Percentiles rank a stretch among this genome's conserved stretches.
phyloP scores from a whole-genome alignment of 2,329 filamentous ascomycete genomes.

The Fonsecaea pugnacius region DNA sequence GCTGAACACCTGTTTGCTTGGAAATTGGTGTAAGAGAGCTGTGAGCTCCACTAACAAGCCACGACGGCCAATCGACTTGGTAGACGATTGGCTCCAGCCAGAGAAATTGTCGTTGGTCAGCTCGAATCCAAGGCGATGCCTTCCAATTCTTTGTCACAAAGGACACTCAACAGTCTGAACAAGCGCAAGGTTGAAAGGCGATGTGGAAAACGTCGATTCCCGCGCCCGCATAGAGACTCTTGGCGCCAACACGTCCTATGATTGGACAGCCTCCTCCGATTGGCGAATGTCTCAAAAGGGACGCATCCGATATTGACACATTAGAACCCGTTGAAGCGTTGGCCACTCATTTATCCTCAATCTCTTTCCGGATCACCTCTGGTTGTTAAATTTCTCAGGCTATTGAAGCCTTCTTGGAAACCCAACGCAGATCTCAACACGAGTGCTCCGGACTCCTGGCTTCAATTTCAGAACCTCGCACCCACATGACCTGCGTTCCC shows the following conservation, averaged over 20 bases:
- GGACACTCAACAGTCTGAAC: not conserved
- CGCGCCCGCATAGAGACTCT: not conserved
- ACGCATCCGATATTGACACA: constrained; percentile 18
- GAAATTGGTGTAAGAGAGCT: not conserved
- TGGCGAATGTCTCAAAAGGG: constrained; percentile 9
- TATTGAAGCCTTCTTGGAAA: not conserved
- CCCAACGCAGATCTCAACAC: constrained; percentile 8
- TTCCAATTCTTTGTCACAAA: not conserved
- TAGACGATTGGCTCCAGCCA: not conserved
- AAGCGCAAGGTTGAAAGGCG: not conserved
- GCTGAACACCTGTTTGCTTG: not conserved
- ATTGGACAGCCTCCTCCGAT: constrained; percentile 17
- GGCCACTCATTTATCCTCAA: constrained; percentile 9
- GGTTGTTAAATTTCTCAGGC: not conserved
- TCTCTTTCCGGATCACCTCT: not conserved
- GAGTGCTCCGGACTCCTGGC: not conserved
- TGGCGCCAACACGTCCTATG: constrained; percentile 1
- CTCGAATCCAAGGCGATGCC: not conserved
- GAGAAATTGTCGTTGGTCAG: not conserved
- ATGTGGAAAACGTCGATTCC: not conserved
- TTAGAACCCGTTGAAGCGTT: not conserved
- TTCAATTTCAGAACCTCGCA: not conserved
- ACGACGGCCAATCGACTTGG: not conserved
- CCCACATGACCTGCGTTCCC: constrained; percentile 1
- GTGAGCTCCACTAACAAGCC: not conserved